Base-by-base conservation (phyloP, 306 rosid species). In the Citrullus mucosospermus region DNA sequence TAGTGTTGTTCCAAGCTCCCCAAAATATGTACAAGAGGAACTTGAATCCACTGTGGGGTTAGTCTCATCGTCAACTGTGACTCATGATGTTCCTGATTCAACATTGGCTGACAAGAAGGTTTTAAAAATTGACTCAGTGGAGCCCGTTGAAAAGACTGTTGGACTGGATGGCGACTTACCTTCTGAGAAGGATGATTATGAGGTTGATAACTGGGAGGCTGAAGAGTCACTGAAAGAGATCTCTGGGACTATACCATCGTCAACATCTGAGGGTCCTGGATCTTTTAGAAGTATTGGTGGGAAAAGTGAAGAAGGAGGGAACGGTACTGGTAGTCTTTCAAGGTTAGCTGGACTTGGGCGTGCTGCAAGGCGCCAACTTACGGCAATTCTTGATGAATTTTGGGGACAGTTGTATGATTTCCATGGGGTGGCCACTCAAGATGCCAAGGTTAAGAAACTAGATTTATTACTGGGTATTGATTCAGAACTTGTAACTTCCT, bases 301-400 rank as follows among this genome's bases (percentile, higher is more conserved):
- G 82, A 95, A 87, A 89, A 90, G 93, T 28, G 97, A 95, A 39
- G 99, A 96, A 36, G 93, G 93, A 13, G 96, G 99, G 72, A 89
- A 79, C 63, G 90, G 92, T 72, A 82, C 93, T 77, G 98, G 97
- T 83, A 96, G 99, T 84, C 97, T 96, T 61, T 96, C 99, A 4
- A 91, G 93, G 84, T 81, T 92, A 81, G 96, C 90, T 61, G 99
- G 99, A 82, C 87, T 93, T 82, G 98, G 98, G 48, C 98, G 99
- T 73, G 96, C 93, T 50, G 97, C 93, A 83, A 91, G 99, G 84
- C 96, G 94, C 51, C 93, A 96, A 63, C 89, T 96, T 79, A 93
- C 98, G 56, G 76, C 82, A 34, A 80, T 80, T 84, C 99, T 96
- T 60, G 89, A 90, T 38, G 98, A 93, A 62, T 96, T 96, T 69